Conservation (phyloP, 768 basidiomycete genomes). For the Clitopilus passeckerianus region DNA sequence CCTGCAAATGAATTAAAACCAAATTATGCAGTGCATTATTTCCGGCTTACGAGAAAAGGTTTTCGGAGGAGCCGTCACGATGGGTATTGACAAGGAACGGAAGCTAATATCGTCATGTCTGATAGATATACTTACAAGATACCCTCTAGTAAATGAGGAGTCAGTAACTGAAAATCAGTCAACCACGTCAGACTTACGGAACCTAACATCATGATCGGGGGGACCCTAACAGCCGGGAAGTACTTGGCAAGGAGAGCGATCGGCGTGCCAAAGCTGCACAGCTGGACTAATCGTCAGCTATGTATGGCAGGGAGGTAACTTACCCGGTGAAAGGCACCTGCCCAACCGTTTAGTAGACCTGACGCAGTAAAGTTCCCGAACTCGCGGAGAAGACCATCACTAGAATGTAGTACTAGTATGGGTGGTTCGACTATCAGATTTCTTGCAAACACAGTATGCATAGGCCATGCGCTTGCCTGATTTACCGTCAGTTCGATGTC, state of each 20-base stretch:
- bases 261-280: slow-evolving; percentile 39
- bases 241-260: slow-evolving; percentile 44
- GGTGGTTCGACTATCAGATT: not conserved
- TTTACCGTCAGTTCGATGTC: too few species aligned
- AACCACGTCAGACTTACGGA: slow-evolving; percentile 29
- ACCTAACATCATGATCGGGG: slow-evolving; percentile 45
- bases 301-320: slow-evolving; percentile 12
- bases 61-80: slow-evolving; percentile 37
- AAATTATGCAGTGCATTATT: not conserved
- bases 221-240: slow-evolving; percentile 39
- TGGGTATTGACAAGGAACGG: slow-evolving; percentile 23
- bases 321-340: slow-evolving; percentile 43
- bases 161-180: not conserved
- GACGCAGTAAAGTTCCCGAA: not conserved
- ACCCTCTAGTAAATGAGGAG: not conserved
- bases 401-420: slow-evolving; percentile 41
- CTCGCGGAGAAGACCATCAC: slow-evolving; percentile 43
- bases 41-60: slow-evolving; percentile 34
- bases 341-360: not conserved
- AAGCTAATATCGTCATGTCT: not conserved
- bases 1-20: slow-evolving; percentile 16
- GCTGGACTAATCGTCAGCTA: not conserved
- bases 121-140: not conserved
- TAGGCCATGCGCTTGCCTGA: too few species aligned
- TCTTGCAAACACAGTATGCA: slow-evolving; percentile 7